phyloP scores from a whole-genome alignment of 2,329 filamentous ascomycete genomes.

The Apiospora rasikravindrae region DNA sequence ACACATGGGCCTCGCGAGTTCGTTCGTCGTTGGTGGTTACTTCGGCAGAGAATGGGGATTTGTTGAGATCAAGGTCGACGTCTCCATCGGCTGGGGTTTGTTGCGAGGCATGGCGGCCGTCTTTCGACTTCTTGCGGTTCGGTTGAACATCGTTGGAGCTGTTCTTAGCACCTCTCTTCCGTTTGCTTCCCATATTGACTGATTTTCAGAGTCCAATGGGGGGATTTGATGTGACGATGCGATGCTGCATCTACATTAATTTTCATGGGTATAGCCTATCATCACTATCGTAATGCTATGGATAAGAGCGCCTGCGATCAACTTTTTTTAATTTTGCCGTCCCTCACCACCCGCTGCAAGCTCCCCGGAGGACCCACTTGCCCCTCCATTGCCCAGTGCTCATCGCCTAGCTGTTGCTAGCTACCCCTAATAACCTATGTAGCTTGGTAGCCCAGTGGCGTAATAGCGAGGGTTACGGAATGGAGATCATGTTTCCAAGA shows the following conservation, averaged over 20 bases:
- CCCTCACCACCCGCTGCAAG: not conserved
- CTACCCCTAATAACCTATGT: slow-evolving; percentile 7
- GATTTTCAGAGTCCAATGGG: slow-evolving; percentile 18
- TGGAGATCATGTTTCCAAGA: not conserved
- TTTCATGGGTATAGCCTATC: not conserved
- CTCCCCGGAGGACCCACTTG: not conserved
- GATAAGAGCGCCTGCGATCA: not conserved
- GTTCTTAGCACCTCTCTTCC: slow-evolving; percentile 47
- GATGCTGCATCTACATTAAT: slow-evolving; percentile 8
- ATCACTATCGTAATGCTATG: slow-evolving; percentile 2
- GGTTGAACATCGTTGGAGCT: slow-evolving; percentile 33
- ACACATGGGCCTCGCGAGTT: slow-evolving; percentile 63
- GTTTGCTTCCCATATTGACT: slow-evolving; percentile 46
- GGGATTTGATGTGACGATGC: slow-evolving; percentile 12
- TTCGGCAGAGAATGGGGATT: slow-evolving; percentile 57
- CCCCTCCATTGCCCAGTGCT: slow-evolving; percentile 1
- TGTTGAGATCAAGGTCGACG: slow-evolving; percentile 40
- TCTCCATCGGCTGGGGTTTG: slow-evolving; percentile 27
- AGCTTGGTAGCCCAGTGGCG: not conserved
- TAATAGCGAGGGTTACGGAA: slow-evolving; percentile 9
- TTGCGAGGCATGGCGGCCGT: slow-evolving; percentile 28
- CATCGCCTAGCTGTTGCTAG: not conserved
- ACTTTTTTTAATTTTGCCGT: slow-evolving; percentile 13
- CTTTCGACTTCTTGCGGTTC: slow-evolving; percentile 44
- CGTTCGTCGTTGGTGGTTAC: slow-evolving; percentile 55